These are phyloP conservation scores for Phytophthora aleatoria DNA, from an alignment of 352 stramenopile species.

Conservation along the genomic window DNA sequence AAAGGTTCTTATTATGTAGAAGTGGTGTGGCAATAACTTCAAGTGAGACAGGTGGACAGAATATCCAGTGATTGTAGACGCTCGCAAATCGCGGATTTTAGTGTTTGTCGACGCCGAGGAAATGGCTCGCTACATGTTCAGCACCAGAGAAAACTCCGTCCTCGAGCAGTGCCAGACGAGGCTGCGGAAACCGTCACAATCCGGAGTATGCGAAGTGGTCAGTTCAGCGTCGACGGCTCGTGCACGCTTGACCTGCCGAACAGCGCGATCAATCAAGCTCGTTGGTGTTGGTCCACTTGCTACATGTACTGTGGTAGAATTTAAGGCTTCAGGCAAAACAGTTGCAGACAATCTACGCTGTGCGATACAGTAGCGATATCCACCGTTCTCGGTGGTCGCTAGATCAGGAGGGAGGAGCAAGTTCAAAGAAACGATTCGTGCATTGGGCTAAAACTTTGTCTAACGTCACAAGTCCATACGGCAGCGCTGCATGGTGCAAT, in stretches of 20 bases:
- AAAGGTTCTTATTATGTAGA: conserved; percentile 23
- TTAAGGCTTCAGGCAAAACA: too few species aligned
- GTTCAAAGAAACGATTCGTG: conserved; percentile 21
- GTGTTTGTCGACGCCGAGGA: conserved; percentile 13
- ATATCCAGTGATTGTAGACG: conserved; percentile 29
- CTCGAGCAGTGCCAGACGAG: conserved; percentile 3
- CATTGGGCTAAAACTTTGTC: not conserved
- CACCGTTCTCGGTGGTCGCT: conserved; percentile 19
- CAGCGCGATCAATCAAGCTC: not conserved
- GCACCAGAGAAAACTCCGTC: too few species aligned
- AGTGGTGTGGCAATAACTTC: conserved; percentile 19
- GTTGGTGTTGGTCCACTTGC: not conserved
- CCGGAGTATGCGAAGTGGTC: conserved; percentile 7
- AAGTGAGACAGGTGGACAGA: conserved; percentile 27
- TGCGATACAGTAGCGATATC: not conserved
- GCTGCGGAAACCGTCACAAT: not conserved
- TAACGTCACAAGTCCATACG: not conserved
- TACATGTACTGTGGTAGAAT: too few species aligned
- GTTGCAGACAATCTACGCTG: too few species aligned
- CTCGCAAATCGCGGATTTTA: conserved; percentile 2
- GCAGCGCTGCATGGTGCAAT: not conserved
- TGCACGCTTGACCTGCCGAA: too few species aligned
- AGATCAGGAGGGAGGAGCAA: not conserved
- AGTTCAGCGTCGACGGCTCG: conserved; percentile 1
- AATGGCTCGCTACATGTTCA: not conserved